Base-by-base conservation (phyloP, 495 filamentous ascomycete species). In the Hyaloscypha hepaticicola region DNA sequence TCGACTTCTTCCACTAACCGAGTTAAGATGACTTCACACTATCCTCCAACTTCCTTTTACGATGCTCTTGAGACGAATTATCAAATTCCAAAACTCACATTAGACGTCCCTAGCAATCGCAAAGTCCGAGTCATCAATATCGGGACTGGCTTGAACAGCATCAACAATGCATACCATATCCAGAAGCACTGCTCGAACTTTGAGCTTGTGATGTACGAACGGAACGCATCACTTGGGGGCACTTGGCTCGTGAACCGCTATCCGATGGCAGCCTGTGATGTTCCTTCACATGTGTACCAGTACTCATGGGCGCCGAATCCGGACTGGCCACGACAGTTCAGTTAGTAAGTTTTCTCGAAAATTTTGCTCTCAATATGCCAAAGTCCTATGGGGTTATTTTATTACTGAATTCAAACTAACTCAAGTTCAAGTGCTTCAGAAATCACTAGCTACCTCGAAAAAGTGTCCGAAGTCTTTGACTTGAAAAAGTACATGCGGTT, bases 311-410 rank as follows among this genome's bases (percentile, higher is more conserved):
- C 52, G 11, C 26, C 26, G 52, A 55, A 55, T 28, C 52, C 25
- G 9, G 52, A 55, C 5, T 55, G 52, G 25, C 52, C 52, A 4
- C 52, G n/a, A 4, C 26, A 24, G 11, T 55, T 26, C 24, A 55
- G 52, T 26, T 55, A 26, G 52, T 55, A 55, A 55, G n/a, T 55
- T 55, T 11, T 52, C n/a, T n/a, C n/a, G n/a, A n/a, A n/a, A n/a
- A n/a, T n/a, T n/a, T n/a, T n/a, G n/a, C n/a, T n/a, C n/a, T n/a
- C n/a, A n/a, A n/a, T n/a, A n/a, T n/a, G n/a, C n/a, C n/a, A n/a
- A n/a, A n/a, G n/a, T n/a, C n/a, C n/a, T n/a, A n/a, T n/a, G n/a
- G n/a, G n/a, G n/a, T n/a, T n/a, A n/a, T 34, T 34, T 34, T 34
- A 34, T 34, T 34, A 5, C 12, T n/a, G 5, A 51, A 7, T 24